phyloP scores from a whole-genome alignment of 345 rosid genomes.

The Citrus maxima region DNA sequence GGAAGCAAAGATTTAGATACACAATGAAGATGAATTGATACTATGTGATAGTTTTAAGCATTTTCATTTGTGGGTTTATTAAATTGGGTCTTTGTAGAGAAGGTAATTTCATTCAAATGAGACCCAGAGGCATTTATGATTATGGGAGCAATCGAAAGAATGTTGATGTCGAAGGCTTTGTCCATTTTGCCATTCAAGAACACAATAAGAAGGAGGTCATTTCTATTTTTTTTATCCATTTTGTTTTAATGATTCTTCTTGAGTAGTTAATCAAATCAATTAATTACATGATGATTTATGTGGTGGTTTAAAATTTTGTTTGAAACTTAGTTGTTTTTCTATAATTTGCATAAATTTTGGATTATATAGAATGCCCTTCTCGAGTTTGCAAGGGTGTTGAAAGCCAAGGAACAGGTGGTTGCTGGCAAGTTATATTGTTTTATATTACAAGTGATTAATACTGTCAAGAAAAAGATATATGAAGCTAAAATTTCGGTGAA shows the following conservation, averaged over 20 bases:
- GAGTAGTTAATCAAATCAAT: background rate
- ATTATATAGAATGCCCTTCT: constrained; percentile 51
- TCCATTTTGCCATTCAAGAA: constrained; percentile 38
- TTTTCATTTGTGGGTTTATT: no score
- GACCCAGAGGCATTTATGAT: constrained; percentile 35
- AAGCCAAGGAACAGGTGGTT: constrained; percentile 76
- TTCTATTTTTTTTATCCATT: background rate
- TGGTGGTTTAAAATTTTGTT: background rate
- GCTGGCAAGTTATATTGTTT: constrained; percentile 65
- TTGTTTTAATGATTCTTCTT: background rate
- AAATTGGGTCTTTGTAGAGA: no score
- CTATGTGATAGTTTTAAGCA: no score
- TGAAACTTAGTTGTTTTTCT: background rate
- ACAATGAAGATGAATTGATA: no score
- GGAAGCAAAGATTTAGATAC: no score
- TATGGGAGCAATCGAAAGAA: background rate
- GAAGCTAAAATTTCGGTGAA: constrained; percentile 84
- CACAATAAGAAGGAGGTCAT: constrained; percentile 52
- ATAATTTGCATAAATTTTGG: background rate
- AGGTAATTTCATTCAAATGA: constrained; percentile 17
- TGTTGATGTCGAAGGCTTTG: no score
- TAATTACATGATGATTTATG: background rate
- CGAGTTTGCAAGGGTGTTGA: constrained; percentile 61
- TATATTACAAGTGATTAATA: constrained; percentile 60
- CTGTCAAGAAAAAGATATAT: constrained; percentile 67